Conservation (phyloP, 352 stramenopile genomes). For the Globisporangium viniferum region DNA sequence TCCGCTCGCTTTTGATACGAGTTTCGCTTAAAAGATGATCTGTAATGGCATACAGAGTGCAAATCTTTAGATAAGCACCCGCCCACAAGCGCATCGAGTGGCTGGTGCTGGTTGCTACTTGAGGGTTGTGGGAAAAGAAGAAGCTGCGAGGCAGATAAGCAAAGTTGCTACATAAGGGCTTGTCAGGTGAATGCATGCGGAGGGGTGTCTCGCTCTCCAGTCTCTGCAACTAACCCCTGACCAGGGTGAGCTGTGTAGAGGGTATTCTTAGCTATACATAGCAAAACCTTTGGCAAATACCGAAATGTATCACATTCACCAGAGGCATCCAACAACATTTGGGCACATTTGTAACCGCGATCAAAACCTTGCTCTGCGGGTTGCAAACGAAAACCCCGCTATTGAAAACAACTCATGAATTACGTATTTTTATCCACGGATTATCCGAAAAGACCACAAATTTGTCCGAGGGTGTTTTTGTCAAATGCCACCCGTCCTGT, state of each 20-base stretch:
- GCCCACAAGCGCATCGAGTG: background rate
- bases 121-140: background rate
- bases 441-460: background rate
- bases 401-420: no score
- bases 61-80: background rate
- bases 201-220: background rate
- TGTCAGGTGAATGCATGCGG: background rate
- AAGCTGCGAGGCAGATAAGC: background rate
- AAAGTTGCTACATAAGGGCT: constrained; percentile 1
- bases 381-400: no score
- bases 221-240: background rate
- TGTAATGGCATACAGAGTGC: background rate
- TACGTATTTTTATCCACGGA: no score
- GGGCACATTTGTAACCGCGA: no score
- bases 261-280: background rate
- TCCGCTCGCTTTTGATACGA: no score
- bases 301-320: no score
- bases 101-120: constrained; percentile 4
- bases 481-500: background rate
- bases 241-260: no score
- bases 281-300: no score
- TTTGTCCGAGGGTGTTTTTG: background rate
- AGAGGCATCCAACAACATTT: no score
- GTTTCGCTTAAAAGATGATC: background rate
- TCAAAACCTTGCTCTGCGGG: no score